phyloP scores from a whole-genome alignment of 2,329 filamentous ascomycete species.

The Boeremia lycopersici region DNA sequence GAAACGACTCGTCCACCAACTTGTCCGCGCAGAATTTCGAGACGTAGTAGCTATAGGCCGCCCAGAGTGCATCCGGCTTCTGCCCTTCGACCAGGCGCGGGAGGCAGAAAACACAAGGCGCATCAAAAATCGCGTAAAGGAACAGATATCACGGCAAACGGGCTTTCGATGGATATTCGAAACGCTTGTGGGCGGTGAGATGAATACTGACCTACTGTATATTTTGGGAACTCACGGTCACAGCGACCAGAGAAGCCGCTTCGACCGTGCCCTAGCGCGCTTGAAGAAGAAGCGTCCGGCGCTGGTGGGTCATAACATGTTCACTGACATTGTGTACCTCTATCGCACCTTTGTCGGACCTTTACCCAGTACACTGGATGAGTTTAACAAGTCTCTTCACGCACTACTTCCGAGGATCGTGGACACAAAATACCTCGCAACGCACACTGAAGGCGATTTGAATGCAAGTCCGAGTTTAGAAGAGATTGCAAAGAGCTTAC shows the following conservation, averaged over 20 bases:
- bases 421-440: slow-evolving; percentile 69
- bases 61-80: slow-evolving; percentile 52
- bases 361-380: slow-evolving; percentile 59
- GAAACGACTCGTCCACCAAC: slow-evolving; percentile 68
- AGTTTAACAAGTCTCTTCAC: slow-evolving; percentile 60
- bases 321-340: slow-evolving; percentile 68
- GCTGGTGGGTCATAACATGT: slow-evolving; percentile 69
- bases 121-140: slow-evolving; percentile 47
- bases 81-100: slow-evolving; percentile 50
- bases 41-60: slow-evolving; percentile 51
- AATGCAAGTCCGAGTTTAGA: slow-evolving; percentile 57
- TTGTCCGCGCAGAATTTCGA: slow-evolving; percentile 67
- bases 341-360: slow-evolving; percentile 66
- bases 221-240: slow-evolving; percentile 46
- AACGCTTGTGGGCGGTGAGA: slow-evolving; percentile 48
- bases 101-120: slow-evolving; percentile 50
- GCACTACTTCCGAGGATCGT: slow-evolving; percentile 62
- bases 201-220: slow-evolving; percentile 46
- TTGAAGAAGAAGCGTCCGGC: slow-evolving; percentile 57
- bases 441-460: slow-evolving; percentile 60
- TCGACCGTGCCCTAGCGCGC: slow-evolving; percentile 48
- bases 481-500: slow-evolving; percentile 55
- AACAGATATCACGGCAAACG: slow-evolving; percentile 52
- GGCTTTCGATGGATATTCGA: slow-evolving; percentile 59
- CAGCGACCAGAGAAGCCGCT: slow-evolving; percentile 40